Evolutionary conservation across 73 alveolate species (phyloP), one percentile per base, ranked within the genome.

Genomic region (Symbiodinium pilosum): DNA sequence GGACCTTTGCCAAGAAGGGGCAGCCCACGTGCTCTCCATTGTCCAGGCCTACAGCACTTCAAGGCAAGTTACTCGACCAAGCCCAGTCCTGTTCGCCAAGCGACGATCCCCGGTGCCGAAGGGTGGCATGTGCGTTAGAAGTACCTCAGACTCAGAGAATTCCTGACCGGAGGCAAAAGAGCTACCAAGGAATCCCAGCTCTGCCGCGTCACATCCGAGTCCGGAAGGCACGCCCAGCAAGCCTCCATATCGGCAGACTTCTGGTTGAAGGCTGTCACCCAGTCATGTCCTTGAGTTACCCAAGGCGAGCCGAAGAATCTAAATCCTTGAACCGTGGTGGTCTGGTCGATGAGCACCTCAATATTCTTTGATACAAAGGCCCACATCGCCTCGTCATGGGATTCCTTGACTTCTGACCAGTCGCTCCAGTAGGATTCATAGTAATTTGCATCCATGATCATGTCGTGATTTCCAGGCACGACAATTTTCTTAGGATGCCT

Each of bases 101-200:
- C 42, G 16, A 26, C 85, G 85, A 34, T 71, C 85, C 32, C 42
- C 42, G 42, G 20, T 71, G 26, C 85, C 85, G 85, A 20, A 71
- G 39, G 85, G 85, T 20, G 85, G 85, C 85, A 71, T 71, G 85
- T 71, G 85, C 38, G 85, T 71, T 40, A 71, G 85, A 20, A 71
- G 85, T 26, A 71, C 42, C 85, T 71, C 26, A 36, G 42, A 71
- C 85, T 30, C 85, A n/a, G n/a, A 24, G 68, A 51, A 51, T 51
- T 16, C 12, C 28, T 24, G 21, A 24, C 68, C 68, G 68, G 68
- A 28, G 69, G 69, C 2, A 1, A 28, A 20, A 28, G 71, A 4
- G 28, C n/a, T 5, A 12, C 7, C n/a, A 8, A 8, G 16, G 85
- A 30, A 20, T 21, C 39, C 34, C 8, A 12, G 3, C 14, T 20